Evolutionary conservation across 2,329 filamentous ascomycete genomes (phyloP), one percentile per base, ranked within the genome.

Genomic region (Cadophora gregata): DNA sequence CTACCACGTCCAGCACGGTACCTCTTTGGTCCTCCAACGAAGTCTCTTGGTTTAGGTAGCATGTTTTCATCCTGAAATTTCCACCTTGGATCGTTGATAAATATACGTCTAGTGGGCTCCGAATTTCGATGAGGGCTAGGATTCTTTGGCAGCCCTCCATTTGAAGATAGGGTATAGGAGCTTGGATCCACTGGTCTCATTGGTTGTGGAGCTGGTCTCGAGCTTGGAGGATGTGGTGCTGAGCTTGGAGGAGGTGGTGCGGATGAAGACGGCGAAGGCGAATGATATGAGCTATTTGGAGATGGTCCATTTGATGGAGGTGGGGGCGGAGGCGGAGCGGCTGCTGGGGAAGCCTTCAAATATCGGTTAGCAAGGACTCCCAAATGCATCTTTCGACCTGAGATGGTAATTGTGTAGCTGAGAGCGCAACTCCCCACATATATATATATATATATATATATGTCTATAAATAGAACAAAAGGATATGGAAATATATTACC

Each of bases 1-100:
- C 93, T 97, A 36, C 93, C 95, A 76, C 95, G 87, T 9, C 96
- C 96, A 42, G 96, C 96, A 69, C 95, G 85, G 79, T 98, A 99
- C 77, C 88, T 88, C 77, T 91, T 93, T 24, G 85, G 81, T 3
- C 87, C 88, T n/a, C 90, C 91, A 1, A 84, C 80, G 76, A 96
- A 97, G 1, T 91, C 88, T 74, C 95, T 85, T 25, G 95, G 95
- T 73, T 93, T 95, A 0, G 96, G 95, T 56, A 98, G 84, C 72
- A 92, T 84, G 42, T 84, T 86, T 74, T 97, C 95, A 56, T 90
- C 87, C 73, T 95, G 91, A 76, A 97, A 99, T 70, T 90, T 91
- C 89, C 93, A 99, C 72, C 95, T 85, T 63, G 84, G 79, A 78
- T 98, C 96, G 69, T 93, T 86, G 59, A 97, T 88, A 12, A 86